Evolutionary conservation across 1,284 basidiomycete genomes (phyloP).

Genomic region (Ustilago xerochloae): DNA sequence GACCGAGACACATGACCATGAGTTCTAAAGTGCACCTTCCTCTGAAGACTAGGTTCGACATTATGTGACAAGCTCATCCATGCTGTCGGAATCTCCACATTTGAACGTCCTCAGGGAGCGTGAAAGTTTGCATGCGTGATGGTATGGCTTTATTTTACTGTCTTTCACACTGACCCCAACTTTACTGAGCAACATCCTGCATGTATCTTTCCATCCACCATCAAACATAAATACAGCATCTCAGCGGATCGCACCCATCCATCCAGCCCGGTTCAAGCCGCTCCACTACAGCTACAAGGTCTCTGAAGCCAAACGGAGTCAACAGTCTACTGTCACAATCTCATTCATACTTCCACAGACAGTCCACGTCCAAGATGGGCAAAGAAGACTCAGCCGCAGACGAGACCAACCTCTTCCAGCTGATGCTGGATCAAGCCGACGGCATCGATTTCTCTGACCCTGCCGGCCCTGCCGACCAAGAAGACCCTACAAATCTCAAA

Average conservation of each 20-base stretch:
- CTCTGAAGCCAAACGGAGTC: too few relatives aligned
- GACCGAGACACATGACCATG: background rate
- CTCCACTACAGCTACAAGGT: too few relatives aligned
- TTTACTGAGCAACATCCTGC: background rate
- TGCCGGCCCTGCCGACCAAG: conserved; percentile 8
- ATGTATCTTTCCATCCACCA: background rate
- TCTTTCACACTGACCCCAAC: background rate
- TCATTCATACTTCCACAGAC: background rate
- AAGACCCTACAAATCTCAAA: conserved; percentile 46
- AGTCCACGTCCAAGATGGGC: conserved; percentile 7
- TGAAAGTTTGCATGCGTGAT: background rate
- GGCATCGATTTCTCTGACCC: conserved; percentile 54
- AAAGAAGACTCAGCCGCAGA: conserved; percentile 28
- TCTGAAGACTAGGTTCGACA: too few relatives aligned
- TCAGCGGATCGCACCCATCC: background rate
- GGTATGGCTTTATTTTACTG: background rate
- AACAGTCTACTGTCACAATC: too few relatives aligned
- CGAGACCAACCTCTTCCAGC: conserved; percentile 52
- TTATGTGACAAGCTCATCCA: background rate
- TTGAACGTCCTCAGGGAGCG: background rate
- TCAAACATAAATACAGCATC: background rate
- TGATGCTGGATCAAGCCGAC: conserved; percentile 54
- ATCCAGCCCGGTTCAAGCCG: background rate
- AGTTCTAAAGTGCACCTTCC: too few relatives aligned
- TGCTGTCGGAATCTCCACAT: background rate